These are phyloP conservation scores for Fusarium bactridioides DNA, from an alignment of 2,329 filamentous ascomycete species.

Conservation along the genomic window DNA sequence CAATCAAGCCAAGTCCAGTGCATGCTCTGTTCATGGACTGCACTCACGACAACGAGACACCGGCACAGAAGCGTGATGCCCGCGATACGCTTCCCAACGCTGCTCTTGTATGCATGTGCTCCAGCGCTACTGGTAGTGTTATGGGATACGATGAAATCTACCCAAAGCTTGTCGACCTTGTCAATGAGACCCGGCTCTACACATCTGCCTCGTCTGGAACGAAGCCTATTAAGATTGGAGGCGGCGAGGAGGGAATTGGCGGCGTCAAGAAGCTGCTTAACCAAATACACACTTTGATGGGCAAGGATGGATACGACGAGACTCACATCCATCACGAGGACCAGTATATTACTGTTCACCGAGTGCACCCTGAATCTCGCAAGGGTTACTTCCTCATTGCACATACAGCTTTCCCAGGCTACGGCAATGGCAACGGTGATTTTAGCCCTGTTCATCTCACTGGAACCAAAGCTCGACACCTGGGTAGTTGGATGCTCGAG, in stretches of 20 bases:
- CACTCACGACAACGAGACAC: slow-evolving; percentile 97
- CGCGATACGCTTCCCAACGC: slow-evolving; percentile 94
- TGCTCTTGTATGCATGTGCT: slow-evolving; percentile 94
- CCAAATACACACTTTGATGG: slow-evolving; percentile 94
- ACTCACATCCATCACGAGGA: slow-evolving; percentile 97
- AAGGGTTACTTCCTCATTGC: slow-evolving; percentile 96
- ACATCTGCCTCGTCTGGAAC: slow-evolving; percentile 75
- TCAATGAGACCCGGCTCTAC: slow-evolving; percentile 87
- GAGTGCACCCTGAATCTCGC: slow-evolving; percentile 89
- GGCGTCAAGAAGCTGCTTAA: slow-evolving; percentile 93
- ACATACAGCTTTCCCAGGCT: slow-evolving; percentile 93
- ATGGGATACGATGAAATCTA: slow-evolving; percentile 99
- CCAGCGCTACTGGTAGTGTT: slow-evolving; percentile 91
- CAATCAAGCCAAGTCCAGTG: slow-evolving; percentile 85
- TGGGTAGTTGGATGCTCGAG: slow-evolving; percentile 92
- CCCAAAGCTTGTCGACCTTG: slow-evolving; percentile 89
- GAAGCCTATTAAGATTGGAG: slow-evolving; percentile 67
- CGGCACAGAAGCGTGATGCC: slow-evolving; percentile 92
- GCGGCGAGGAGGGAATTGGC: slow-evolving; percentile 84
- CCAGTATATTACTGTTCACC: slow-evolving; percentile 94
- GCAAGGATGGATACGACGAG: slow-evolving; percentile 91
- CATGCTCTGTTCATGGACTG: slow-evolving; percentile 99
- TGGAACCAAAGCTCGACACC: slow-evolving; percentile 83
- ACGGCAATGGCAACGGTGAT: slow-evolving; percentile 82
- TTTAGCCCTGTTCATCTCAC: slow-evolving; percentile 81